These are phyloP conservation scores for Magnolia changhungtana DNA, from an alignment of 164 flowering plant genomes.

Conservation along the genomic window DNA sequence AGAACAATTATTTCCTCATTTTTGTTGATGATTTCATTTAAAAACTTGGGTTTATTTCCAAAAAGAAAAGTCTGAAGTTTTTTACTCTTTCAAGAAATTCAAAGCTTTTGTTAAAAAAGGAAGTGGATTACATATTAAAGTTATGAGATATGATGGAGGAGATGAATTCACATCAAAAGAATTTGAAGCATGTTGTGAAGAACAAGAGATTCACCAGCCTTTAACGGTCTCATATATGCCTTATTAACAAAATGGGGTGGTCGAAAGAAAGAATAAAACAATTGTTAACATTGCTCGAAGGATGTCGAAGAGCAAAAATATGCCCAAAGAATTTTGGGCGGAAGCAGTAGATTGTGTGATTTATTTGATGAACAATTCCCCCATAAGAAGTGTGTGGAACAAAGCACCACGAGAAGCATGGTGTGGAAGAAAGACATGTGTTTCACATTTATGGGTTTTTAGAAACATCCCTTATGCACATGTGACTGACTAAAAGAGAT, in stretches of 20 bases:
- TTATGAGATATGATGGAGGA: no score
- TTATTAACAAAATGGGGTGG: not conserved
- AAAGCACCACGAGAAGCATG: conserved; percentile 15
- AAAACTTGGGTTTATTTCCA: no score
- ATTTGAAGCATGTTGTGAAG: not conserved
- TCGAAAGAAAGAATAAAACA: conserved; percentile 1
- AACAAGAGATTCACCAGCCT: not conserved
- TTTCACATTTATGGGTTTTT: conserved; percentile 13
- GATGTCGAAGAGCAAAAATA: not conserved
- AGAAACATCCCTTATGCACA: conserved; percentile 16
- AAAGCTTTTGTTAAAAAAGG: no score
- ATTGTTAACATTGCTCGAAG: not conserved
- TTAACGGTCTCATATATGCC: not conserved
- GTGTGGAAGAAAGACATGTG: conserved; percentile 10
- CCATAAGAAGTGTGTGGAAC: not conserved
- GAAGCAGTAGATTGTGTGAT: conserved; percentile 8
- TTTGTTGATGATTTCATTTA: no score
- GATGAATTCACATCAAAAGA: not conserved
- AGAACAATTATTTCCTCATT: no score
- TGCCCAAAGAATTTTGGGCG: conserved; percentile 11
- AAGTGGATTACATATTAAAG: no score
- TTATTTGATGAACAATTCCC: conserved; percentile 5
- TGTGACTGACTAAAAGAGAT: not conserved
- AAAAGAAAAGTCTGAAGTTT: no score
- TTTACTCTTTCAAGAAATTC: no score